phyloP scores from a whole-genome alignment of 495 filamentous ascomycete species.

The Parmelia sp. region DNA sequence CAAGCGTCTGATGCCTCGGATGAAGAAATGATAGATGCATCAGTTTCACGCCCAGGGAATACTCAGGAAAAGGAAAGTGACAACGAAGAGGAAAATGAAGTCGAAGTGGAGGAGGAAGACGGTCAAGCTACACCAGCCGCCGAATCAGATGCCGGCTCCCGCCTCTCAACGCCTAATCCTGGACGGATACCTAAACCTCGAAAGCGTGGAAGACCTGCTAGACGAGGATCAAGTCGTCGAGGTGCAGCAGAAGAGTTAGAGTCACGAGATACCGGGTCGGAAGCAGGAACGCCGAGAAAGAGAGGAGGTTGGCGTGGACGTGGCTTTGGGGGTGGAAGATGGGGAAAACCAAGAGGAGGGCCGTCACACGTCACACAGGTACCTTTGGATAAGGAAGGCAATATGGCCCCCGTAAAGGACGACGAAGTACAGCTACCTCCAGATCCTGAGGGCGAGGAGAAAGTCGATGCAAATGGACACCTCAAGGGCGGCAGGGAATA shows the following conservation, averaged over 20 bases:
- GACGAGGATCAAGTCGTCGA: slow-evolving; percentile 73
- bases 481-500: slow-evolving; percentile 81
- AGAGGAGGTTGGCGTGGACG: slow-evolving; percentile 65
- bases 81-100: slow-evolving; percentile 31
- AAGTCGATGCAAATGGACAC: slow-evolving; percentile 82
- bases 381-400: slow-evolving; percentile 90
- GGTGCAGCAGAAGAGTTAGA: slow-evolving; percentile 55
- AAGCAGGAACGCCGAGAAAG: slow-evolving; percentile 54
- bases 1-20: slow-evolving; percentile 42
- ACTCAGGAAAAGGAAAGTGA: slow-evolving; percentile 31
- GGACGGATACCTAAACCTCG: slow-evolving; percentile 54
- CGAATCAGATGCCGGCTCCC: slow-evolving; percentile 37
- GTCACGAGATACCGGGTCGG: slow-evolving; percentile 46
- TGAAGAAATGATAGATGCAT: slow-evolving; percentile 44
- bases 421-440: slow-evolving; percentile 87
- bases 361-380: slow-evolving; percentile 72
- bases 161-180: slow-evolving; percentile 32
- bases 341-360: slow-evolving; percentile 60
- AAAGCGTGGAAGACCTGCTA: slow-evolving; percentile 78
- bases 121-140: slow-evolving; percentile 35
- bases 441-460: slow-evolving; percentile 81
- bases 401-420: slow-evolving; percentile 80
- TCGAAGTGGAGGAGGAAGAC: slow-evolving; percentile 30
- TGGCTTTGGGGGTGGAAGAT: slow-evolving; percentile 59
- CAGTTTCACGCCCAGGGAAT: slow-evolving; percentile 37